Evolutionary conservation across 192 early-diverging fungal species (phyloP).

Genomic region (Coemansia guatemalensis): DNA sequence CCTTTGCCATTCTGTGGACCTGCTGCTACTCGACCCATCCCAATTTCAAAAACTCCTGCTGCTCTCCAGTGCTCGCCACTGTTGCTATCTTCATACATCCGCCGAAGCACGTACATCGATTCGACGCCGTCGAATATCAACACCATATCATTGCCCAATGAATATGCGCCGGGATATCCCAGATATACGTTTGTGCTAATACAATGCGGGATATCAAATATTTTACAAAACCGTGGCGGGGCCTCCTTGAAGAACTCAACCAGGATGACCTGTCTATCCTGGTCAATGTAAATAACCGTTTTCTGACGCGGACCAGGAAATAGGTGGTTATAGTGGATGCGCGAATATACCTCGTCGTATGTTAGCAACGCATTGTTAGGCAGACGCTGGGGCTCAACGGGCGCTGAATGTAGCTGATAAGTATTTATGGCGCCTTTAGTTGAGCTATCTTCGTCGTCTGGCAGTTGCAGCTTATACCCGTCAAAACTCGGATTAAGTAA

Average conservation of each 20-base stretch:
- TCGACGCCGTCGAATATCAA: conserved; percentile 42
- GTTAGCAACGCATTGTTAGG: conserved; percentile 55
- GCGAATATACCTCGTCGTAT: conserved; percentile 62
- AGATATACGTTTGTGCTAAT: conserved; percentile 13
- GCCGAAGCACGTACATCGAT: conserved; percentile 32
- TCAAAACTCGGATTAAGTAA: conserved; percentile 67
- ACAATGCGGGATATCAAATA: conserved; percentile 31
- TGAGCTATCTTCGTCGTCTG: conserved; percentile 42
- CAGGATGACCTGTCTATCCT: conserved; percentile 14
- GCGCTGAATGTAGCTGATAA: conserved; percentile 4
- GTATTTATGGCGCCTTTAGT: not conserved
- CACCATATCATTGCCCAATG: conserved; percentile 11
- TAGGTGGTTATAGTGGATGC: conserved; percentile 68
- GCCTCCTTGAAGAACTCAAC: conserved; percentile 1
- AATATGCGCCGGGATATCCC: conserved; percentile 35
- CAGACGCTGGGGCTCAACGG: conserved; percentile 39
- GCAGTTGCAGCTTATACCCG: conserved; percentile 67
- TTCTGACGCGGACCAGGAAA: conserved; percentile 46
- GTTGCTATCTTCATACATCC: not conserved
- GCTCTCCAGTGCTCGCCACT: conserved; percentile 14
- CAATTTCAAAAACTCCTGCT: conserved; percentile 28
- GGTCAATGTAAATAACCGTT: conserved; percentile 27
- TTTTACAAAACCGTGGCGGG: conserved; percentile 3
- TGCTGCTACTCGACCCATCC: conserved; percentile 28
- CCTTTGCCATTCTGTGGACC: conserved; percentile 12